Evolutionary conservation across 116 monocot genomes (phyloP), one percentile per base, ranked within the genome.

Genomic region (Trichopus zeylanicus): DNA sequence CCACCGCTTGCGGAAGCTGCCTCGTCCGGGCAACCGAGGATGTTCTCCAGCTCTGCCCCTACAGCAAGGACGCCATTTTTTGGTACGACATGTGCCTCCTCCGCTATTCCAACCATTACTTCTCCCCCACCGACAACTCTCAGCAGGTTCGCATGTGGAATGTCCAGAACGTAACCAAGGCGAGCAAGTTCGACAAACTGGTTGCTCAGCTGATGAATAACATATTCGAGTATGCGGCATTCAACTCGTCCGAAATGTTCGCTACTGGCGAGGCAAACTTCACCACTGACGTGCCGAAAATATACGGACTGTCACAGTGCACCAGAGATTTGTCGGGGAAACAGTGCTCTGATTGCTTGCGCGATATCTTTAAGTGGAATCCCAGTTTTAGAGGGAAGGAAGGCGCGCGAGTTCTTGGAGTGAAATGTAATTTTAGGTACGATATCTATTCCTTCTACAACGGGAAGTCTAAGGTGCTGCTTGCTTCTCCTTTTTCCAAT

Each of bases 251-350:
- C 21, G 29, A 26, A 16, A 57, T n/a, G 30, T 59, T 58, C 29
- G 57, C 21, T n/a, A 58, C 51, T 13, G 57, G 46, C 18, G 67
- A 29, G 48, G 49, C 32, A 6, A 48, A 34, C 34, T 31, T 67
- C 26, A 59, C 31, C 18, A 21, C 46, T 9, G 30, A 16, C 0
- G 16, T 24, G 9, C 66, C 55, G 29, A 67, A 10, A 7, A 48
- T 57, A 51, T 67, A 58, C 25, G 67, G 67, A 0, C 31, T 67
- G 57, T 48, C 49, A 8, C 67, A 67, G 58, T 67, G 67, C 67
- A 67, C 59, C 3, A 28, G n/a, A 31, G 67, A 67, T 42, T 31
- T 56, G 31, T 9, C 55, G 16, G 25, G 16, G 2, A 20, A 46
- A 10, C 16, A 55, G 30, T 67, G 66, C 57, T 26, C 32, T 20